Conservation (phyloP, 305 asterid genomes). For the Solanum hybrid region DNA sequence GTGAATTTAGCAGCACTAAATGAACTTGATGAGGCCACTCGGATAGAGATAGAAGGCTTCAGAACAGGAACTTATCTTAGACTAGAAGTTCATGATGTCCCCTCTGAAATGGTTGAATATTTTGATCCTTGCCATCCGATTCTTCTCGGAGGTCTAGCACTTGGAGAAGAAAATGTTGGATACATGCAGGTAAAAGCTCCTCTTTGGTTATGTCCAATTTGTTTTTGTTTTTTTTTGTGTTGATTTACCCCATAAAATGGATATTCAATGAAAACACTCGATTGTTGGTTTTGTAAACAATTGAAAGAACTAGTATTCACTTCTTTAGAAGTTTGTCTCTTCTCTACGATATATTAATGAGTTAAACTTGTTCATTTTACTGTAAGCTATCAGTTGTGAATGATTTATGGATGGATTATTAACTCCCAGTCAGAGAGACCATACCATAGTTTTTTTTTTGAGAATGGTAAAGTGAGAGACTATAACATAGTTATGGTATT, state of each 20-base stretch:
- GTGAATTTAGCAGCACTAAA: conserved; percentile 71
- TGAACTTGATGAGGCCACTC: conserved; percentile 84
- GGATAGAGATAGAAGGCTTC: conserved; percentile 78
- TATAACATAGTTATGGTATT: not conserved
- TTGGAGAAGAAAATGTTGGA: conserved; percentile 92
- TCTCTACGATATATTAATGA: not conserved
- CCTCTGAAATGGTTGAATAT: conserved; percentile 88
- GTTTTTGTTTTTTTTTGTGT: not conserved
- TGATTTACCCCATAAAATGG: not conserved
- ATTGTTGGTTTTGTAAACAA: not conserved
- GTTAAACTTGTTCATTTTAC: not conserved
- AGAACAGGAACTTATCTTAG: conserved; percentile 87
- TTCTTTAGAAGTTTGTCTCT: not conserved
- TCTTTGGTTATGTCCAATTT: not conserved
- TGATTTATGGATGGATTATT: not conserved
- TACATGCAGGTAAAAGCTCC: conserved; percentile 73
- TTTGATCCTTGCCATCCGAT: conserved; percentile 89
- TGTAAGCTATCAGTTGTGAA: not conserved
- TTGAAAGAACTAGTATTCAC: not conserved
- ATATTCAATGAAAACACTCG: not conserved
- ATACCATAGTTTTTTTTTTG: not conserved
- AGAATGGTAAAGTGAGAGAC: not conserved
- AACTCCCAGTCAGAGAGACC: not conserved
- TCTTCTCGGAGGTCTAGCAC: conserved; percentile 87
- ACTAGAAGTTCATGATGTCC: conserved; percentile 82